These are phyloP conservation scores for Scutellaria baicalensis DNA, from an alignment of 257 asterid genomes.

Conservation along the genomic window DNA sequence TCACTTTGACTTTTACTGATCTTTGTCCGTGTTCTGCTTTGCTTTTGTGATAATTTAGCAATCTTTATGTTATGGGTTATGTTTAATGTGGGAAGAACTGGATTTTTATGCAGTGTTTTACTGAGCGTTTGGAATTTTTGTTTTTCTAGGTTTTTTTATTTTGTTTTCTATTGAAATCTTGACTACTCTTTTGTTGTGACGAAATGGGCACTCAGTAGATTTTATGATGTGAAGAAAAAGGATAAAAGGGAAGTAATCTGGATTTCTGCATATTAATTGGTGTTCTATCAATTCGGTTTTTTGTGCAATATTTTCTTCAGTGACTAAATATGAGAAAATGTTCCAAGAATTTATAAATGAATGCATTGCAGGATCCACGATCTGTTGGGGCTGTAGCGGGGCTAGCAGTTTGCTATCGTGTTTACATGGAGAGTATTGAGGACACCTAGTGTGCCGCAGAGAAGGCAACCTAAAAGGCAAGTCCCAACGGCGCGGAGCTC, in stretches of 20 bases:
- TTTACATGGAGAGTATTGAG: constrained; percentile 80
- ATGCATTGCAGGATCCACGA: constrained; percentile 54
- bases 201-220: background rate
- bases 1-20: background rate
- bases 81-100: background rate
- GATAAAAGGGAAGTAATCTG: background rate
- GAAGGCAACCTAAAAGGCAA: constrained; percentile 65
- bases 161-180: background rate
- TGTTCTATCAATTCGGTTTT: too few relatives aligned
- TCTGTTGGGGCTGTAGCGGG: constrained; percentile 84
- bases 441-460: constrained; percentile 53
- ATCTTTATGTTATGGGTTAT: background rate
- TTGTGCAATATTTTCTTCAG: too few relatives aligned
- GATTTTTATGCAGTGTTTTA: background rate
- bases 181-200: background rate
- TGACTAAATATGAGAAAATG: background rate
- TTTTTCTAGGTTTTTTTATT: constrained; percentile 1
- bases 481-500: constrained; percentile 47
- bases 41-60: background rate
- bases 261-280: background rate
- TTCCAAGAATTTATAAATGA: background rate
- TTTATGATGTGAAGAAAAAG: background rate
- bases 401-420: constrained; percentile 65
- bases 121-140: background rate
- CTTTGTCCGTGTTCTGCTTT: background rate